phyloP scores from a whole-genome alignment of 2,329 filamentous ascomycete genomes.

The Xenoacremonium recifei region DNA sequence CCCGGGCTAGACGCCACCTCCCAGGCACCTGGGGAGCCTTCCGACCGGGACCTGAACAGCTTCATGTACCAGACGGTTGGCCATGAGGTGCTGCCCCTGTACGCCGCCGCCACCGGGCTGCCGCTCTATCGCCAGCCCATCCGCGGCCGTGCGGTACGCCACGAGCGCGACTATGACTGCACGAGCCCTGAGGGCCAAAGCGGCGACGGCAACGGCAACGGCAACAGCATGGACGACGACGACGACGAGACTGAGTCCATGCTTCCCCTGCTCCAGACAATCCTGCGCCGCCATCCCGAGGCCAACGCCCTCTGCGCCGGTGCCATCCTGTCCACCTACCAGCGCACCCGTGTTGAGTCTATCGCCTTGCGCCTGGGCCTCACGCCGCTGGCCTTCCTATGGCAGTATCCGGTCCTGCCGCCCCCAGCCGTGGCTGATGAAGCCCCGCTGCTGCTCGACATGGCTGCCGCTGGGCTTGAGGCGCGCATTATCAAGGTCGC shows the following conservation, averaged over 20 bases:
- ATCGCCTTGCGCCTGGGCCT: constrained; percentile 83
- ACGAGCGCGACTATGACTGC: constrained; percentile 65
- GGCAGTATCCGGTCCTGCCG: constrained; percentile 82
- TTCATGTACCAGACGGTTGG: constrained; percentile 99
- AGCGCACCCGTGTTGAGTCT: constrained; percentile 92
- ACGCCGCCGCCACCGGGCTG: constrained; percentile 73
- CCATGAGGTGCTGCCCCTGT: constrained; percentile 81
- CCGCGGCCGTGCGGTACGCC: constrained; percentile 66
- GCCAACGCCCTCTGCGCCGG: constrained; percentile 87
- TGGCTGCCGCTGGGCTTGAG: constrained; percentile 75
- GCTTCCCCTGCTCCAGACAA: constrained; percentile 66
- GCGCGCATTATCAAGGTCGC: constrained; percentile 95
- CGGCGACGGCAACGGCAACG: not conserved
- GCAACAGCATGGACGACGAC: no score
- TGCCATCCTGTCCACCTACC: constrained; percentile 92
- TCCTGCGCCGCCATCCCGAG: constrained; percentile 69
- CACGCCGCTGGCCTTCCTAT: constrained; percentile 80
- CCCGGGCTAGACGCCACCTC: constrained; percentile 8
- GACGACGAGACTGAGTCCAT: constrained; percentile 88
- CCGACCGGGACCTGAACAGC: constrained; percentile 71
- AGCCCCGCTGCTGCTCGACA: constrained; percentile 71
- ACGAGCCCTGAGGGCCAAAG: constrained; percentile 13
- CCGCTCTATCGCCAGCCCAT: constrained; percentile 84
- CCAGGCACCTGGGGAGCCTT: constrained; percentile 11
- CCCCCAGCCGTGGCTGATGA: constrained; percentile 45